A percentile compares a stretch with the other conserved stretches of the same genome.
Conservation (phyloP, 2,329 filamentous ascomycete genomes). For the Ophiostoma montium region DNA sequence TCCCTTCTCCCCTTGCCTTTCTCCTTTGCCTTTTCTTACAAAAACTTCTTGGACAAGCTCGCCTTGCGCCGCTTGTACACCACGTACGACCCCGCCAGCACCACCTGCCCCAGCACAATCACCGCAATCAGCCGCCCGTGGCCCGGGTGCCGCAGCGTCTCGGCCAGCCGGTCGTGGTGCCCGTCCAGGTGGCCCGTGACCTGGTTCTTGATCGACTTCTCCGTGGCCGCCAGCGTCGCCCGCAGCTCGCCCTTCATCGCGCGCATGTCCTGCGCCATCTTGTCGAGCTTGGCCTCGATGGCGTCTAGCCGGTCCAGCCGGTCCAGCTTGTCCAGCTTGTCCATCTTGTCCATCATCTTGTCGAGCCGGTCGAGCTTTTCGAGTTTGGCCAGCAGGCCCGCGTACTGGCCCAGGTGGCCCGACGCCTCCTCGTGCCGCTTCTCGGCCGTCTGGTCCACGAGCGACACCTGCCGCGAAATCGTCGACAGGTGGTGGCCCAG, state of each 20-base stretch:
- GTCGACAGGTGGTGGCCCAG: constrained; percentile 54
- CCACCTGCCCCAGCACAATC: constrained; percentile 59
- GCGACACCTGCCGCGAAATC: constrained; percentile 43
- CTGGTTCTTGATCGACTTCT: constrained; percentile 36
- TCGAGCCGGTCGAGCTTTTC: constrained; percentile 27
- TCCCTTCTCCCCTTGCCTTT: background rate
- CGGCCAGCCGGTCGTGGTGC: constrained; percentile 36
- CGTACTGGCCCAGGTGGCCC: constrained; percentile 31
- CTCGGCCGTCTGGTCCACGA: constrained; percentile 36
- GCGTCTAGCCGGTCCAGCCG: constrained; percentile 25
- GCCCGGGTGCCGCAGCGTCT: constrained; percentile 30
- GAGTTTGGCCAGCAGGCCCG: constrained; percentile 23
- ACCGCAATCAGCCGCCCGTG: constrained; percentile 48
- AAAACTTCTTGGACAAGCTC: constrained; percentile 78
- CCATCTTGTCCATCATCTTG: constrained; percentile 34
- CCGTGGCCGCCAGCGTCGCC: constrained; percentile 20
- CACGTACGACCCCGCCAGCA: constrained; percentile 55
- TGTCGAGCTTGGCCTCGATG: constrained; percentile 29
- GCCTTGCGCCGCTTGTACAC: constrained; percentile 68
- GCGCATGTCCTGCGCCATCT: constrained; percentile 44
- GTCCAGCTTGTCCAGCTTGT: constrained; percentile 25
- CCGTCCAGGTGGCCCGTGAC: constrained; percentile 20
- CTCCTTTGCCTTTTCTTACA: constrained; percentile 30
- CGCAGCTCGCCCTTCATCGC: constrained; percentile 39
- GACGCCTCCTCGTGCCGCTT: constrained; percentile 42